Evolutionary conservation across 352 stramenopile species (phyloP).

Genomic region (Phytophthora gonapodyides): DNA sequence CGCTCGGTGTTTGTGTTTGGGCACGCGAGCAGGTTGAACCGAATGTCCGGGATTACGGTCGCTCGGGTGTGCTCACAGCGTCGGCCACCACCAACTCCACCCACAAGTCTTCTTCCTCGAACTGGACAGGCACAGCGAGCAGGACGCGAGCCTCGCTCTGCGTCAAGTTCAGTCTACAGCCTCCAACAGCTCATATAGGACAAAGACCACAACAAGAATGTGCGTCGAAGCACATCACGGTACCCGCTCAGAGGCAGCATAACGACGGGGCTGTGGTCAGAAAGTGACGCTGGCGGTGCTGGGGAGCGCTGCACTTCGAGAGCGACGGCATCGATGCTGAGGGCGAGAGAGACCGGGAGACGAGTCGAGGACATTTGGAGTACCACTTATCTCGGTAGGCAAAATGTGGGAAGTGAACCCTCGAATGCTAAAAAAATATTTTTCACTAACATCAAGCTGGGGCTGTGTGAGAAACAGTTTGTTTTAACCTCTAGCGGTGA

Average conservation of each 20-base stretch:
- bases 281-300: not conserved
- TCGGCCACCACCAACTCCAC: not conserved
- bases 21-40: not conserved
- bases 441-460: no score
- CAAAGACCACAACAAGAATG: not conserved
- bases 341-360: no score
- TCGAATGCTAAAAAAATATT: no score
- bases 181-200: not conserved
- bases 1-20: not conserved
- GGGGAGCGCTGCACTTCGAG: not conserved
- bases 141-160: not conserved
- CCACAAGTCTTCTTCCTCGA: not conserved
- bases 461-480: no score
- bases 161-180: not conserved
- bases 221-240: not conserved
- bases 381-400: no score
- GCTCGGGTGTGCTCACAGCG: not conserved
- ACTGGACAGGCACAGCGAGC: not conserved
- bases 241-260: not conserved
- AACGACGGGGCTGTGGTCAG: not conserved
- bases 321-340: no score
- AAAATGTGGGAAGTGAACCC: no score
- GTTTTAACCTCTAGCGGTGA: no score
- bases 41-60: not conserved
- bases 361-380: no score